Evolutionary conservation across 2,329 filamentous ascomycete genomes (phyloP).

Genomic region (Calonectria henricotiae): DNA sequence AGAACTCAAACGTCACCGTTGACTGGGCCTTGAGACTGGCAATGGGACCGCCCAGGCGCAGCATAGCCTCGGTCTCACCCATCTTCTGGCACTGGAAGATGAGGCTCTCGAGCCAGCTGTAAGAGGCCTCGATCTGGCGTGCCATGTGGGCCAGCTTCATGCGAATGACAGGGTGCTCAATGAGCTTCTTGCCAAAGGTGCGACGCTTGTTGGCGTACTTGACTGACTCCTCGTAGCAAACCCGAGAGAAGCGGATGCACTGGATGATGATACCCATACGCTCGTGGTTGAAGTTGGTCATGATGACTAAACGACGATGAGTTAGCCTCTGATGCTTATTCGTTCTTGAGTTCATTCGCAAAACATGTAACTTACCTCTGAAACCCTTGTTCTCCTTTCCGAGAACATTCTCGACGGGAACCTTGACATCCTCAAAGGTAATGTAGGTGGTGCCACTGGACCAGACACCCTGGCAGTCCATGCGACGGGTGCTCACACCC

Average conservation of each 20-base stretch:
- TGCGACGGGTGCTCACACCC: constrained; percentile 92
- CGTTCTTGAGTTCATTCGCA: too few relatives aligned
- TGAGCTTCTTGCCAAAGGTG: constrained; percentile 96
- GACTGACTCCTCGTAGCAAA: constrained; percentile 96
- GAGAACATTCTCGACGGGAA: constrained; percentile 98
- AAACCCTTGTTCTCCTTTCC: constrained; percentile 99
- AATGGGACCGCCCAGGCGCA: constrained; percentile 94
- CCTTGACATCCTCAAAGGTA: constrained; percentile 99
- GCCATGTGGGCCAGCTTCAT: constrained; percentile 99
- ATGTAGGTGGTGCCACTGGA: constrained; percentile 96
- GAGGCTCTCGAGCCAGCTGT: constrained; percentile 96
- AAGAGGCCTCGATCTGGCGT: constrained; percentile 96
- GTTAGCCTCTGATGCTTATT: constrained; percentile 39
- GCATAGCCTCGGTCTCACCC: constrained; percentile 95
- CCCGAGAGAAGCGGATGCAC: constrained; percentile 93
- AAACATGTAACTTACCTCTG: constrained; percentile 70
- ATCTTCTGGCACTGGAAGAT: constrained; percentile 95
- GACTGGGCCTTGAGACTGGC: constrained; percentile 94
- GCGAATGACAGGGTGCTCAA: constrained; percentile 96
- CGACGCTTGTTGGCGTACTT: constrained; percentile 98
- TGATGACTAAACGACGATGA: constrained; percentile 78
- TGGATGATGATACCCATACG: constrained; percentile 99
- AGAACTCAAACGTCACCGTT: constrained; percentile 97
- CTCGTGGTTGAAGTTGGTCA: constrained; percentile 99
- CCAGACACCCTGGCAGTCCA: constrained; percentile 99